phyloP scores from a whole-genome alignment of 2,329 filamentous ascomycete species.

The Paraconiothyrium sp. region DNA sequence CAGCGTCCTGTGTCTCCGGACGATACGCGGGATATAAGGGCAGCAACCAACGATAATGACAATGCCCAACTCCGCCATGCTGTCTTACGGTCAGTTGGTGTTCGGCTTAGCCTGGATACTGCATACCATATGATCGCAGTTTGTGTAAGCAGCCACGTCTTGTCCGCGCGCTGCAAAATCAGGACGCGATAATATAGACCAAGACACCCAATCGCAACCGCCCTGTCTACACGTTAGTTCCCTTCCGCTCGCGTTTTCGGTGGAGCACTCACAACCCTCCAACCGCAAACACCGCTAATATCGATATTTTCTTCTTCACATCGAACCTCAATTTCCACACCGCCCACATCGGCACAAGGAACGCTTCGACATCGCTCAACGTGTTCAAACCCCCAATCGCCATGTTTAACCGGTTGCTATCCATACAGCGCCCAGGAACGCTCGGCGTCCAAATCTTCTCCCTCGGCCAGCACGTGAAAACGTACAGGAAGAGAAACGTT shows the following conservation, averaged over 20 bases:
- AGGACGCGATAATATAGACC: slow-evolving; percentile 19
- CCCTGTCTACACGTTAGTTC: not conserved
- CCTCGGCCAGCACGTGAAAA: slow-evolving; percentile 25
- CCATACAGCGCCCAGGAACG: slow-evolving; percentile 19
- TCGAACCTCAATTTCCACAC: slow-evolving; percentile 23
- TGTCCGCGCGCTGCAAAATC: slow-evolving; percentile 10
- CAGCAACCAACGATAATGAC: slow-evolving; percentile 20
- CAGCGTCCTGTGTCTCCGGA: not conserved
- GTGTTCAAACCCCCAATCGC: slow-evolving; percentile 23
- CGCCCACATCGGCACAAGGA: slow-evolving; percentile 24
- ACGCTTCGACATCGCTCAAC: slow-evolving; percentile 26
- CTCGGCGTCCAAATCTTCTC: slow-evolving; percentile 19
- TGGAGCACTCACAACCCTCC: slow-evolving; percentile 16
- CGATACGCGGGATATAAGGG: slow-evolving; percentile 15
- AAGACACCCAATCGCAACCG: slow-evolving; percentile 18
- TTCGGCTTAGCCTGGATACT: too few species aligned
- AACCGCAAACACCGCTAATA: slow-evolving; percentile 27
- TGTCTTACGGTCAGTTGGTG: not conserved
- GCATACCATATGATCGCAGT: slow-evolving; percentile 6
- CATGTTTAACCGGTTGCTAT: slow-evolving; percentile 19
- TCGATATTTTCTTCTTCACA: slow-evolving; percentile 21
- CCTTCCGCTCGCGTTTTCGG: not conserved
- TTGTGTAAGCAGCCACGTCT: slow-evolving; percentile 13
- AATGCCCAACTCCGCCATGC: slow-evolving; percentile 16
- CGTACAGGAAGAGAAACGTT: slow-evolving; percentile 21